Percentiles rank a stretch among this genome's conserved stretches.
Evolutionary conservation across 75 land plant genomes (phyloP).

Genomic region (Pseudotsuga menziesii): DNA sequence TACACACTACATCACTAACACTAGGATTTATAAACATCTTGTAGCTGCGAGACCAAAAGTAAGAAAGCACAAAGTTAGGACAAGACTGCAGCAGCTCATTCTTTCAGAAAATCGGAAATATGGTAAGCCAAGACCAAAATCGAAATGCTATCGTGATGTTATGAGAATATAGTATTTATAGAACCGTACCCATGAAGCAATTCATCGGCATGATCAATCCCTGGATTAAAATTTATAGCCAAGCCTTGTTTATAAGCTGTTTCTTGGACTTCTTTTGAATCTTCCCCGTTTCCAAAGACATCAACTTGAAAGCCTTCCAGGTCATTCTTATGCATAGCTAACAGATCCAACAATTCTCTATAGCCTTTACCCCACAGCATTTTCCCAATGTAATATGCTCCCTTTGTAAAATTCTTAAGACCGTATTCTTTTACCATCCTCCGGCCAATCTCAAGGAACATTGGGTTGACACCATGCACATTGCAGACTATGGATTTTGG

Average conservation of each 20-base stretch:
- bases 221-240: constrained; percentile 57
- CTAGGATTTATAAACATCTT: constrained; percentile 90
- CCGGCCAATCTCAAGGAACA: constrained; percentile 72
- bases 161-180: not conserved
- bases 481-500: constrained; percentile 81
- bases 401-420: constrained; percentile 44
- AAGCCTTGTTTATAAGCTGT: constrained; percentile 46
- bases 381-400: constrained; percentile 85
- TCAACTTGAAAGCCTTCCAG: constrained; percentile 61
- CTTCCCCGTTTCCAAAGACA: constrained; percentile 82
- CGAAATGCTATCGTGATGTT: not conserved
- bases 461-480: constrained; percentile 94
- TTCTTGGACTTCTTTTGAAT: constrained; percentile 49
- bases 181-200: constrained; percentile 63
- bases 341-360: constrained; percentile 63
- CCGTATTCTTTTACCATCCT: constrained; percentile 34
- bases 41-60: constrained; percentile 39
- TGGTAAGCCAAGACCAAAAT: not conserved
- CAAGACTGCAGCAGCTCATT: not conserved
- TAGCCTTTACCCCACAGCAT: constrained; percentile 95
- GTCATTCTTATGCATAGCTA: constrained; percentile 47
- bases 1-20: constrained; percentile 87
- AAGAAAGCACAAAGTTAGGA: not conserved
- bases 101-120: not conserved
- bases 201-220: constrained; percentile 80